phyloP scores from a whole-genome alignment of 1,284 basidiomycete species.

The Trichosporon coremiiforme region DNA sequence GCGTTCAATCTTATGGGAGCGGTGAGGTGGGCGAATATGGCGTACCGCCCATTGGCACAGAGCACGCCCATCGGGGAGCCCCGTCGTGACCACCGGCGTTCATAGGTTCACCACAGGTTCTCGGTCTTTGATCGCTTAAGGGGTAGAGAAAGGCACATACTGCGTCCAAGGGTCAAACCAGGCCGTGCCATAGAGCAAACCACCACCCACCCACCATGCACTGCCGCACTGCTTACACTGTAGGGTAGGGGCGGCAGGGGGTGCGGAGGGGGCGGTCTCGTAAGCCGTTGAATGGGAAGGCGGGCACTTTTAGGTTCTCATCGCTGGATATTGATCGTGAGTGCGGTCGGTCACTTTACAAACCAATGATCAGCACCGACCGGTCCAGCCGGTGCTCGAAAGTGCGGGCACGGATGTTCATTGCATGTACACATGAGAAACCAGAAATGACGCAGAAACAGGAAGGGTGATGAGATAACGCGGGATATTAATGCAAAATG shows the following conservation, averaged over 20 bases:
- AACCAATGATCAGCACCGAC: neutral
- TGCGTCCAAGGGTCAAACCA: neutral
- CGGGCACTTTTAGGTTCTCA: neutral
- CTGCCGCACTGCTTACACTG: neutral
- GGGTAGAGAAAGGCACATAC: neutral
- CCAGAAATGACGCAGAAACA: neutral
- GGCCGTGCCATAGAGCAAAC: too few species aligned
- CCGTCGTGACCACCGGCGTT: neutral
- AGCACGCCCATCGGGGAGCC: neutral
- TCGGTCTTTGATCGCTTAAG: too few species aligned
- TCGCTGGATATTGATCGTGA: neutral
- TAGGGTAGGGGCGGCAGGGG: neutral
- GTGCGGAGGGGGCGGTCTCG: neutral
- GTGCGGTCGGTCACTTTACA: too few species aligned
- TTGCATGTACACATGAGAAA: constrained; percentile 3
- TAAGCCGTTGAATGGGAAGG: neutral
- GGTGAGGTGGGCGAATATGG: neutral
- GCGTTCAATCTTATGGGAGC: neutral
- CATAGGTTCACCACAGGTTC: neutral
- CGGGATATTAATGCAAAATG: neutral
- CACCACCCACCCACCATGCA: neutral
- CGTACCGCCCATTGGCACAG: neutral
- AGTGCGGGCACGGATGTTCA: neutral
- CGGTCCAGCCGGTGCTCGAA: too few species aligned
- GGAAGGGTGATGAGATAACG: neutral